These are phyloP conservation scores for Nemania bipapillata DNA, from an alignment of 2,329 filamentous ascomycete species.

Conservation along the genomic window DNA sequence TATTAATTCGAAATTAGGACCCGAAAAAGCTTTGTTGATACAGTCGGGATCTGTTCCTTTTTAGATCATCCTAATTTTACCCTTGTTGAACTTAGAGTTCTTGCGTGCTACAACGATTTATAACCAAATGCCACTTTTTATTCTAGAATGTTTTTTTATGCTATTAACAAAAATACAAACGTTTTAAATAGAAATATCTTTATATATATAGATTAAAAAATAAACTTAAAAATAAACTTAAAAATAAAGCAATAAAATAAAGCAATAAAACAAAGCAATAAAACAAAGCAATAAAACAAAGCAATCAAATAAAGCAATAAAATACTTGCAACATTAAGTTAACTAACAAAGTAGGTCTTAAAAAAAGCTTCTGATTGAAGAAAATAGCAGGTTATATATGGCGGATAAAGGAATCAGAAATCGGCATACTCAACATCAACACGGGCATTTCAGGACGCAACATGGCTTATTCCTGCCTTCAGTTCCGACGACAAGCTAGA, in stretches of 20 bases:
- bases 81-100: not conserved
- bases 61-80: slow-evolving; percentile 1
- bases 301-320: too few relatives aligned
- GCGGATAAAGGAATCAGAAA: slow-evolving; percentile 10
- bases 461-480: too few relatives aligned
- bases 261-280: too few relatives aligned
- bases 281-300: too few relatives aligned
- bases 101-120: not conserved
- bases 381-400: slow-evolving; percentile 9
- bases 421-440: slow-evolving; percentile 13
- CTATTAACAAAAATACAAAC: slow-evolving; percentile 6
- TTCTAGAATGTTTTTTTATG: not conserved
- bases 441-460: not conserved
- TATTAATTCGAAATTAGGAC: not conserved
- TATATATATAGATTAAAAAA: slow-evolving; percentile 1
- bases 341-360: slow-evolving; percentile 4
- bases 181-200: not conserved
- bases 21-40: not conserved
- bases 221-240: slow-evolving; percentile 7
- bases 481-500: too few relatives aligned
- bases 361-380: slow-evolving; percentile 10
- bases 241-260: slow-evolving; percentile 7
- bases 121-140: not conserved
- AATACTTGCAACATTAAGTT: slow-evolving; percentile 3
- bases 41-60: not conserved